A percentile compares a stretch with the other conserved stretches of the same genome.
These are phyloP conservation scores for Phytophthora macrochlamydospora DNA, from an alignment of 352 stramenopile genomes.

Conservation along the genomic window DNA sequence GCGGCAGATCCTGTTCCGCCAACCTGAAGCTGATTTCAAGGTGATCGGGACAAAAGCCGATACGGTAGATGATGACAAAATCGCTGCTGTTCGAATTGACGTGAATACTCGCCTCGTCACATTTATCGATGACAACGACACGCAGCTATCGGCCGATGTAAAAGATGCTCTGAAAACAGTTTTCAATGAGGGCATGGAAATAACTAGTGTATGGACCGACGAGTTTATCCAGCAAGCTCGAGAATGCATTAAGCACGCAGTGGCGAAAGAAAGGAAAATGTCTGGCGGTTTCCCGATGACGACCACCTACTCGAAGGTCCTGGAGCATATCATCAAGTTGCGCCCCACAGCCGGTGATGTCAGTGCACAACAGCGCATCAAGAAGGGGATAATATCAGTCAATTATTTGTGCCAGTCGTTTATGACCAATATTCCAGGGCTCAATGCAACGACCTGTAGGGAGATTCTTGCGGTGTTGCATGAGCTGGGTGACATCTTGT, in stretches of 20 bases:
- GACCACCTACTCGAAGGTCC: too few species aligned
- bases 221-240: background rate
- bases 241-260: background rate
- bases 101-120: background rate
- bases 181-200: too few species aligned
- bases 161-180: too few species aligned
- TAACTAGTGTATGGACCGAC: too few species aligned
- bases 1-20: too few species aligned
- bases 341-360: too few species aligned
- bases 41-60: conserved; percentile 2
- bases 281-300: too few species aligned
- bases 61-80: background rate
- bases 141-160: too few species aligned
- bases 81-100: background rate
- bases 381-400: background rate
- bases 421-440: background rate
- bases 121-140: background rate
- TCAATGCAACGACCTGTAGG: background rate
- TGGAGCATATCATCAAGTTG: too few species aligned
- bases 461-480: conserved; percentile 16
- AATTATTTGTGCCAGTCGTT: background rate
- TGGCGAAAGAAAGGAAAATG: too few species aligned
- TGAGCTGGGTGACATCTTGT: background rate
- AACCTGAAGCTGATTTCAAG: too few species aligned
- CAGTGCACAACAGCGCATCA: background rate